Percentiles rank a stretch among this genome's conserved stretches.
Evolutionary conservation across 2,329 filamentous ascomycete species (phyloP).

Genomic region (Berkeleyomyces basicola): DNA sequence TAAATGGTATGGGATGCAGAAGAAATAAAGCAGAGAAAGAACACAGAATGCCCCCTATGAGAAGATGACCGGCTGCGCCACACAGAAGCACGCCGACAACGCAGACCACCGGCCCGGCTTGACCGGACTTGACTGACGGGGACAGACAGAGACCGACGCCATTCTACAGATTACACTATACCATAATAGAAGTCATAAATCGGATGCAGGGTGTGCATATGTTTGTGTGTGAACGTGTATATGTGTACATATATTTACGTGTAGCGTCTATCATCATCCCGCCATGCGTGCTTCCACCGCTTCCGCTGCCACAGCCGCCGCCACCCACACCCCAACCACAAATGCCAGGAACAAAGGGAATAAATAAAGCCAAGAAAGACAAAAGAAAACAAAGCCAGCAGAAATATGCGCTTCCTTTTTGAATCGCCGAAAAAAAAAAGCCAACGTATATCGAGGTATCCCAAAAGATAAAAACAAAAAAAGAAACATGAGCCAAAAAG

Average conservation of each 20-base stretch:
- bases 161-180: neutral
- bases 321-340: neutral
- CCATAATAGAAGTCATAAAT: neutral
- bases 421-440: neutral
- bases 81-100: neutral
- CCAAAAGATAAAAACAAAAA: neutral
- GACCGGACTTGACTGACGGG: neutral
- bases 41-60: neutral
- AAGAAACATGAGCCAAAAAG: conserved; percentile 1
- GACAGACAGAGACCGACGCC: neutral
- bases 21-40: neutral
- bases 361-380: neutral
- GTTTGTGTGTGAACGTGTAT: neutral
- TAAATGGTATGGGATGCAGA: conserved; percentile 43
- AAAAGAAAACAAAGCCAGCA: conserved; percentile 1
- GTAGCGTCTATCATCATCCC: conserved; percentile 11
- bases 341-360: neutral
- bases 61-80: neutral
- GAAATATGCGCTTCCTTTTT: neutral
- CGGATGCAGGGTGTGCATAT: neutral
- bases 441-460: conserved; percentile 14
- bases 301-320: neutral
- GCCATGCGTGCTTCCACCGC: neutral
- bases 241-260: conserved; percentile 9
- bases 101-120: no score